Conservation (phyloP, 805 yeast species). For the Cyberlindnera subsufficiens region DNA sequence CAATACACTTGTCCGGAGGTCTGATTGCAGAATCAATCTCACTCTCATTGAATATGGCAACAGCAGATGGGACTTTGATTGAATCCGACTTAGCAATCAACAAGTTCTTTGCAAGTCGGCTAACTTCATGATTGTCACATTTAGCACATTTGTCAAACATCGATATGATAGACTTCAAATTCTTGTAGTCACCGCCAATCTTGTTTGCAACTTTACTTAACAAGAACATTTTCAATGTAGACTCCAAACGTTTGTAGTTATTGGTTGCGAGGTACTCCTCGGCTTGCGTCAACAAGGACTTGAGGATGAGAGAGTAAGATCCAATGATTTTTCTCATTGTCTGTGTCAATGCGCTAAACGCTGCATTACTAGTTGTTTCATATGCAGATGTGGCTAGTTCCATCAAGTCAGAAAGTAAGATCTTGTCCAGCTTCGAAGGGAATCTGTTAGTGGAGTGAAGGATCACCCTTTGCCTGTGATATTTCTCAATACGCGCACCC, state of each 20-base stretch:
- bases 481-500: conserved; percentile 68
- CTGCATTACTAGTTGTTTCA: conserved; percentile 59
- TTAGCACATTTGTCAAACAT: conserved; percentile 49
- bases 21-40: conserved; percentile 36
- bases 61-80: conserved; percentile 44
- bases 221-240: conserved; percentile 54
- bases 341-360: conserved; percentile 61
- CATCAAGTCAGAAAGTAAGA: conserved; percentile 61
- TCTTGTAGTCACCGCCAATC: conserved; percentile 50
- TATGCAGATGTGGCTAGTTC: conserved; percentile 63
- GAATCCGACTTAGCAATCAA: conserved; percentile 35
- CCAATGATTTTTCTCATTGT: conserved; percentile 68
- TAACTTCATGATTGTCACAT: conserved; percentile 51
- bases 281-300: conserved; percentile 42
- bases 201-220: conserved; percentile 53
- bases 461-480: conserved; percentile 68
- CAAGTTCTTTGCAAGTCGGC: conserved; percentile 46
- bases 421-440: conserved; percentile 59
- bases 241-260: conserved; percentile 53
- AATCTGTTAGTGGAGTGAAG: conserved; percentile 69
- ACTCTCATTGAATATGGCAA: conserved; percentile 45
- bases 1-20: conserved; percentile 58
- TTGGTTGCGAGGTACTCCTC: conserved; percentile 40
- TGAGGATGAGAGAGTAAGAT: conserved; percentile 51
- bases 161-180: conserved; percentile 41